A percentile compares a stretch with the other conserved stretches of the same genome.
These are phyloP conservation scores for Lolium rigidum DNA, from an alignment of 176 grass and related monocot genomes.

Conservation along the genomic window DNA sequence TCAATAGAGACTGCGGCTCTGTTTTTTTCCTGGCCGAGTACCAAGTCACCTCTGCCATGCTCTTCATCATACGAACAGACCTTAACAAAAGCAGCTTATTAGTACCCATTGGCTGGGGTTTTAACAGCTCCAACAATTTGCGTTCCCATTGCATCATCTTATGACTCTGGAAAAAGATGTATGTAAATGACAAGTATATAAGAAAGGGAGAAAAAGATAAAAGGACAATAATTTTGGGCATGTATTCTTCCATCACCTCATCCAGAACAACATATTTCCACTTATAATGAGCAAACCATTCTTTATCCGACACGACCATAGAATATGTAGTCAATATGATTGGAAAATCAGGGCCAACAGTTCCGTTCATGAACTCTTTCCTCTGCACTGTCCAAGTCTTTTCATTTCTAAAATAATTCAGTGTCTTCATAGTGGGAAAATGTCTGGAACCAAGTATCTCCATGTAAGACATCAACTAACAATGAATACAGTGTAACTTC, in stretches of 20 bases:
- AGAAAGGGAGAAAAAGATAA: not conserved
- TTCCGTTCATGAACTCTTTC: conserved; percentile 72
- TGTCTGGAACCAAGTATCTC: conserved; percentile 52
- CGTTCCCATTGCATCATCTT: not conserved
- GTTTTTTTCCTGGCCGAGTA: not conserved
- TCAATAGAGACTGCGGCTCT: not conserved
- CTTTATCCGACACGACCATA: conserved; percentile 68
- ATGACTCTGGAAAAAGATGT: not conserved
- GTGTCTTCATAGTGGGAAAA: conserved; percentile 60
- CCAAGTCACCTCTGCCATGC: too few relatives aligned
- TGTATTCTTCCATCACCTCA: conserved; percentile 58
- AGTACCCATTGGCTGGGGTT: not conserved
- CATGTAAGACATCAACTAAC: conserved; percentile 28
- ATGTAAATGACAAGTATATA: not conserved
- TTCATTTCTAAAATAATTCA: conserved; percentile 77
- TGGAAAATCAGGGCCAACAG: conserved; percentile 63
- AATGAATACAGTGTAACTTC: not conserved
- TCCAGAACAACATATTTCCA: conserved; percentile 95
- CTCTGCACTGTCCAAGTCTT: conserved; percentile 56
- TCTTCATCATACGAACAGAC: not conserved
- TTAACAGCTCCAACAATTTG: not conserved
- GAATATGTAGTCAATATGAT: conserved; percentile 77
- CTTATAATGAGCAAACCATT: conserved; percentile 60
- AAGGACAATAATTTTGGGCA: not conserved
- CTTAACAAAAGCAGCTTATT: conserved; percentile 3